Evolutionary conservation across 345 rosid species (phyloP).

Genomic region (Bruguiera parviflora): DNA sequence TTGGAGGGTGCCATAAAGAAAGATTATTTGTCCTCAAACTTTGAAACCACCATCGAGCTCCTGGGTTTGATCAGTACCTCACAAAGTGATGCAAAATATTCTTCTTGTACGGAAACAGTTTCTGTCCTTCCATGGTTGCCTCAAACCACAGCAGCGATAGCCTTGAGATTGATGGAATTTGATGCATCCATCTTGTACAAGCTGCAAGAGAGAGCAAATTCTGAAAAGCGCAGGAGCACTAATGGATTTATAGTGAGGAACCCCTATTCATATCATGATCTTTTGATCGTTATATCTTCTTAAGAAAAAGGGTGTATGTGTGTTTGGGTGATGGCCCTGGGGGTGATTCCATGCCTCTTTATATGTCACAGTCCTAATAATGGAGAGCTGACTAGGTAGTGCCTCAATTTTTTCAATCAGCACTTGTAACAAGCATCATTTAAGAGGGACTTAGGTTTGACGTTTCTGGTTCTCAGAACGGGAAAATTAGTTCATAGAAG

Average conservation of each 20-base stretch:
- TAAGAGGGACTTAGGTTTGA: too few relatives aligned
- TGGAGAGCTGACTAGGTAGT: too few relatives aligned
- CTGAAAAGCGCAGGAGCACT: constrained; percentile 42
- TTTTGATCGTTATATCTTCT: neutral
- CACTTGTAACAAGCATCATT: too few relatives aligned
- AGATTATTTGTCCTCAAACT: constrained; percentile 57
- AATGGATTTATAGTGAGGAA: constrained; percentile 49
- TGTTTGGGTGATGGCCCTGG: too few relatives aligned
- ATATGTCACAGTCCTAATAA: too few relatives aligned
- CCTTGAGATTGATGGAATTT: constrained; percentile 62
- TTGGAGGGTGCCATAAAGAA: constrained; percentile 59
- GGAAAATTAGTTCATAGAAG: too few relatives aligned
- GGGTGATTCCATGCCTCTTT: too few relatives aligned
- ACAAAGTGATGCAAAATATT: constrained; percentile 17
- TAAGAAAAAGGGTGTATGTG: neutral
- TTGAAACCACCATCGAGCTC: constrained; percentile 66
- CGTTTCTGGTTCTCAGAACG: too few relatives aligned
- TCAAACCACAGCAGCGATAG: constrained; percentile 65
- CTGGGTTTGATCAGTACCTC: constrained; percentile 28
- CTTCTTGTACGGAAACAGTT: constrained; percentile 23
- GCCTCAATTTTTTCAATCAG: too few relatives aligned
- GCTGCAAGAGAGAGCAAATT: constrained; percentile 41
- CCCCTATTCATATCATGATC: neutral
- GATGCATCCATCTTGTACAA: constrained; percentile 55
- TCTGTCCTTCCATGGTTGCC: constrained; percentile 76